These are phyloP conservation scores for Syzygium syzygioides DNA, from an alignment of 441 rosid genomes.

Conservation along the genomic window DNA sequence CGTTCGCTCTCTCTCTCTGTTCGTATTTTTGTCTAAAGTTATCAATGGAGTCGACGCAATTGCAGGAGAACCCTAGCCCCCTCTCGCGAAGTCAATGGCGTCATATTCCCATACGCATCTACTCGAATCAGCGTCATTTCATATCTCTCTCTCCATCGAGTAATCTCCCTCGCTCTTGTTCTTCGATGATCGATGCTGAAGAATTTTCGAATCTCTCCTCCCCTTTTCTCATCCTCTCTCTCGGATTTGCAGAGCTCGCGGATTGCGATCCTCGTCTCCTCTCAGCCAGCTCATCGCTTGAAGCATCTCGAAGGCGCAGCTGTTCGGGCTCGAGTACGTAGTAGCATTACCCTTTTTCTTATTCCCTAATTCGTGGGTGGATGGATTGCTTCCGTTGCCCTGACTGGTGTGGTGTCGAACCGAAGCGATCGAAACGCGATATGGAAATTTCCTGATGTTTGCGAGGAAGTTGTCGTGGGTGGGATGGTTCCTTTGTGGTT, in stretches of 20 bases:
- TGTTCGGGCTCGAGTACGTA: constrained; percentile 65
- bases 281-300: constrained; percentile 47
- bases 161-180: constrained; percentile 1
- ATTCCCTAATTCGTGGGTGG: not conserved
- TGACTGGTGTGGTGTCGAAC: not conserved
- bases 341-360: not conserved
- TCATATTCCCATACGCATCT: constrained; percentile 42
- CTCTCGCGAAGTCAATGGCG: constrained; percentile 31
- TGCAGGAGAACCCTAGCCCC: not conserved
- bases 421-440: not conserved
- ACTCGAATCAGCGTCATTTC: constrained; percentile 55
- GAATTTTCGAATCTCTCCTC: not conserved
- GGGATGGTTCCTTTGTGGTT: not conserved
- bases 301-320: constrained; percentile 64
- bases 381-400: not conserved
- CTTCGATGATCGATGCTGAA: not conserved
- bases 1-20: not conserved
- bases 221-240: not conserved
- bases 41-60: not conserved
- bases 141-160: constrained; percentile 58
- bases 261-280: constrained; percentile 63
- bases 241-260: constrained; percentile 67
- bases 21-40: not conserved
- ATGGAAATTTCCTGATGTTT: not conserved
- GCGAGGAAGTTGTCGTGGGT: not conserved